A percentile compares a stretch with the other conserved stretches of the same genome.
These are phyloP conservation scores for Thinopyrum elongatum DNA, from an alignment of 176 grass and related monocot genomes.

Conservation along the genomic window DNA sequence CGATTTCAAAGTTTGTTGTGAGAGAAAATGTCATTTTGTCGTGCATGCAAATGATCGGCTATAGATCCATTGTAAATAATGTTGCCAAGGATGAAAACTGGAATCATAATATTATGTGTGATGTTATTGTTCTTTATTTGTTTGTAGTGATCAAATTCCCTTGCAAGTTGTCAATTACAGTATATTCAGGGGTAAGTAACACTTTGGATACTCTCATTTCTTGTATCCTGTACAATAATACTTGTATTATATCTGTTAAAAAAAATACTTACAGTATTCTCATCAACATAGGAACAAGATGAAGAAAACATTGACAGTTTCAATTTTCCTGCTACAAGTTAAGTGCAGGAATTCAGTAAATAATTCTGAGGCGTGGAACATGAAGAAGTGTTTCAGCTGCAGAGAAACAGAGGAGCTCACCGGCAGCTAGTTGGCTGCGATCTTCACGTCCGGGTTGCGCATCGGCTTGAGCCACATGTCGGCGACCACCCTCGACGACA, in stretches of 20 bases:
- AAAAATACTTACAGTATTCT: neutral
- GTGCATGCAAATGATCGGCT: neutral
- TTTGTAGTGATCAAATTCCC: neutral
- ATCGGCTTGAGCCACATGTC: constrained; percentile 93
- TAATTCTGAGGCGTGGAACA: neutral
- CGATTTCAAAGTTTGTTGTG: constrained; percentile 15
- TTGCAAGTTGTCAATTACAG: neutral
- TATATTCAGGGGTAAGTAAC: neutral
- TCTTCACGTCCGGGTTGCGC: constrained; percentile 90
- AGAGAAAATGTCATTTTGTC: neutral
- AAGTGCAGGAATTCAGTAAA: constrained; percentile 9
- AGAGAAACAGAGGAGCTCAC: neutral
- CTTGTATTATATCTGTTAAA: neutral
- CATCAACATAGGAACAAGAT: neutral
- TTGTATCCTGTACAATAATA: neutral
- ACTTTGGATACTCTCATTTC: neutral
- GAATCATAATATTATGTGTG: neutral
- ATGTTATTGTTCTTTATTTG: neutral
- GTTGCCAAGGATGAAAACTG: neutral
- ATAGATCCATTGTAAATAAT: constrained; percentile 36
- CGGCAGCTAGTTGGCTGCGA: constrained; percentile 34
- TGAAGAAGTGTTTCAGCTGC: neutral
- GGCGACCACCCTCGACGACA: constrained; percentile 89
- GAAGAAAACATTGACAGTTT: neutral
- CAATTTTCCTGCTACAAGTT: neutral